A percentile compares a stretch with the other conserved stretches of the same genome.
Conservation (phyloP, 139 green algal species). For the Coelastrella sp. region DNA sequence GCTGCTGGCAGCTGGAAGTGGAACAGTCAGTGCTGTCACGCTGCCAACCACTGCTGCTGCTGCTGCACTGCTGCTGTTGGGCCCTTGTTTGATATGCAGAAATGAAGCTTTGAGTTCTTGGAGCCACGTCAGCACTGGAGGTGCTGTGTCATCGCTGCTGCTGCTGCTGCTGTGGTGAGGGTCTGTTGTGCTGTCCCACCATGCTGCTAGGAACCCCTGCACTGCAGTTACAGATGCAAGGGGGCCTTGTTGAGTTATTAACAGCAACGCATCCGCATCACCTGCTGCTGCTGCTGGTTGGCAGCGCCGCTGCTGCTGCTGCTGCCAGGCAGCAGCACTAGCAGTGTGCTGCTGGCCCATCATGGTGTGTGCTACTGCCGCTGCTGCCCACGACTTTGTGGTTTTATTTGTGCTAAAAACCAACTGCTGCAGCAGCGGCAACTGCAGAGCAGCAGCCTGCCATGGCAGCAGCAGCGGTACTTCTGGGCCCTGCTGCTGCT, state of each 20-base stretch:
- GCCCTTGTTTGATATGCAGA: not conserved
- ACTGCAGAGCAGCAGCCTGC: conserved; percentile 26
- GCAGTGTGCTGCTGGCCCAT: not conserved
- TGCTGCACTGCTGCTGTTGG: not conserved
- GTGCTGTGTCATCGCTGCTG: not conserved
- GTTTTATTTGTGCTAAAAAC: conserved; percentile 30
- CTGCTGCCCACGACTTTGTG: conserved; percentile 30
- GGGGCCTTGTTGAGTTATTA: not conserved
- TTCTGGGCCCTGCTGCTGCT: not conserved
- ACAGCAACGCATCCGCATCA: not conserved
- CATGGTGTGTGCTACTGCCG: not conserved
- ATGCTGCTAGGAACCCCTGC: not conserved
- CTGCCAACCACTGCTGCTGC: conserved; percentile 5
- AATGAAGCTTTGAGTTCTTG: not conserved
- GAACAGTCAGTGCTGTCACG: conserved; percentile 15
- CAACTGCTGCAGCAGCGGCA: conserved; percentile 39
- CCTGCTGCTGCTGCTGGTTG: not conserved
- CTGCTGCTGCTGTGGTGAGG: not conserved
- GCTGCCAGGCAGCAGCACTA: not conserved
- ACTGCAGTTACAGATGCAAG: not conserved
- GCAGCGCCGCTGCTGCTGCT: not conserved
- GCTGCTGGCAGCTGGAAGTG: conserved; percentile 1
- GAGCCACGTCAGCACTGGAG: not conserved
- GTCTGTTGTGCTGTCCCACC: conserved; percentile 30
- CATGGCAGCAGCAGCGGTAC: not conserved